Base-by-base conservation (phyloP, 139 green algal genomes). In the Chlorokybus atmophyticus region DNA sequence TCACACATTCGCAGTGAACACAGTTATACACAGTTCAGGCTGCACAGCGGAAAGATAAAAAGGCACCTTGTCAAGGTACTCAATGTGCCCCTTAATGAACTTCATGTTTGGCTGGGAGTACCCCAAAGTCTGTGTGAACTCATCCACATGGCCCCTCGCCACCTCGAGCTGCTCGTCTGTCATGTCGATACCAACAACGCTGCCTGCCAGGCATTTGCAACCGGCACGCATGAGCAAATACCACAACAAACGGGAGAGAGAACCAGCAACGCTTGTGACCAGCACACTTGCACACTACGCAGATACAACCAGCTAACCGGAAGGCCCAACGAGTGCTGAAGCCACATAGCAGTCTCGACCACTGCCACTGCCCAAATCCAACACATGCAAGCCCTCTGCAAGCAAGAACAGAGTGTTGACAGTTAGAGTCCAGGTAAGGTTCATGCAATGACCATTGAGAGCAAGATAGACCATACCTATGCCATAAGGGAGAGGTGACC, bases 331-430 rank as follows among this genome's bases (percentile, higher is more conserved):
- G n/a, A 98, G 74, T 10, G 67, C 70, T 0, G 88, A 71, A 23
- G 73, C 81, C 28, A 94, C 81, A 72, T 96, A 98, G 72, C 87
- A 93, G 60, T 98, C 91, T 0, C 90, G 56, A 0, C 91, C 91
- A 10, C 63, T 81, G 38, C 88, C 88, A 60, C 81, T 86, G 24
- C 55, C 72, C 19, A 90, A 70, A 26, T 78, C 70, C 4, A 78
- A 49, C 26, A 90, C 80, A 0, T 67, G 63, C 48, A 76, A 48
- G 2, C 71, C 71, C 35, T 57, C 44, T 52, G 44, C 10, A 17
- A 10, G 35, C 10, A 21, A 44, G 35, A 14, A 14, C 35, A 44
- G 35, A 21, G 35, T 44, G 14, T 10, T 10, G 1, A 28, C 30
- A 21, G 44, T 19, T 26, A 10, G 44, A 52, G 44, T 19, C 35